These are phyloP conservation scores for Suaeda aralocaspica DNA, from an alignment of 148 eudicot species.

Conservation along the genomic window DNA sequence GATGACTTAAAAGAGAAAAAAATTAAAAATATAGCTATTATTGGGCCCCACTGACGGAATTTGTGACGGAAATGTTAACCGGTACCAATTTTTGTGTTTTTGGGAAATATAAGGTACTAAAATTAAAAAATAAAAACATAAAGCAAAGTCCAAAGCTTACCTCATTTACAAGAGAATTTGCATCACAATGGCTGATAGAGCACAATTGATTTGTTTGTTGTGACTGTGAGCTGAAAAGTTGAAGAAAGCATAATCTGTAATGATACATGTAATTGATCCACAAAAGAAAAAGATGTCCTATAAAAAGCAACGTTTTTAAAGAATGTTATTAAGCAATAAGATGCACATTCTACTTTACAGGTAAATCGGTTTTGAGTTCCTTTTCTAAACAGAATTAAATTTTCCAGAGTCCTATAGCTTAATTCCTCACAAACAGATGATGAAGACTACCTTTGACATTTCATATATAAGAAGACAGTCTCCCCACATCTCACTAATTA, in stretches of 20 bases:
- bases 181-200: conserved; percentile 89
- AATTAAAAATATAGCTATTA: no score
- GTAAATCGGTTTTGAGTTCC: not conserved
- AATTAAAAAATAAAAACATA: no score
- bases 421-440: not conserved
- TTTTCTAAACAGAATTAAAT: not conserved
- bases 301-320: not conserved
- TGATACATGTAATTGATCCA: not conserved
- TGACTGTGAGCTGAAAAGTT: conserved; percentile 74
- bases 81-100: no score
- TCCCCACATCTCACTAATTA: not conserved
- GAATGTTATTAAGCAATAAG: not conserved
- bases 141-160: conserved; percentile 37
- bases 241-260: conserved; percentile 26
- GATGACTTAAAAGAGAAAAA: no score
- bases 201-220: conserved; percentile 90
- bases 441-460: not conserved
- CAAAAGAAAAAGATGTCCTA: not conserved
- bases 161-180: conserved; percentile 91
- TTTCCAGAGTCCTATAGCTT: not conserved
- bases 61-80: no score
- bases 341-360: not conserved
- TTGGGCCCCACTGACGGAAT: no score
- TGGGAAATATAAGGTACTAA: no score
- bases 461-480: not conserved